A percentile compares a stretch with the other conserved stretches of the same genome.
These are phyloP conservation scores for Penicillium manginii DNA, from an alignment of 495 filamentous ascomycete species.

Conservation along the genomic window DNA sequence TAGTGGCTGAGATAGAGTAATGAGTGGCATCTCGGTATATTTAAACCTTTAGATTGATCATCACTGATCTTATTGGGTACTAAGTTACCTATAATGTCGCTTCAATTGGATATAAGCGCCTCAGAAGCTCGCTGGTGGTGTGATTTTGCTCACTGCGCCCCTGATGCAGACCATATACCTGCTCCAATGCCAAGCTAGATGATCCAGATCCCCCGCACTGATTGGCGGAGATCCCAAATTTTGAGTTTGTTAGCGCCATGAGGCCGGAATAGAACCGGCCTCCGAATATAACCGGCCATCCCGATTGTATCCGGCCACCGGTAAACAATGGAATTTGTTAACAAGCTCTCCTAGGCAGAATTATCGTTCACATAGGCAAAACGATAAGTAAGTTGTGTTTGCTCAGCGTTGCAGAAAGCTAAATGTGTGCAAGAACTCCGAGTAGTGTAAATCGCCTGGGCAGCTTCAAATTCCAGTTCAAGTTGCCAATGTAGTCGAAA, in stretches of 20 bases:
- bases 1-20: neutral
- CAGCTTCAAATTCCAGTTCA: no score
- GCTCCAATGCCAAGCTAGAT: slow-evolving; percentile 31
- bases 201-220: slow-evolving; percentile 7
- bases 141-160: slow-evolving; percentile 10
- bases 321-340: neutral
- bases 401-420: no score
- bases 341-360: no score
- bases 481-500: no score
- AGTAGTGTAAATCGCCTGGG: no score
- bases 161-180: slow-evolving; percentile 28
- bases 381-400: no score
- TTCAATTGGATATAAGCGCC: slow-evolving; percentile 1
- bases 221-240: slow-evolving; percentile 30
- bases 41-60: neutral
- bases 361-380: no score
- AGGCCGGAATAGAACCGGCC: slow-evolving; percentile 53
- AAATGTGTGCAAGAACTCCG: no score
- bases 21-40: neutral
- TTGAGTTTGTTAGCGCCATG: slow-evolving; percentile 38
- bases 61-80: neutral
- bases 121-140: neutral
- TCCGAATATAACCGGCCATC: slow-evolving; percentile 46
- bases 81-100: neutral
- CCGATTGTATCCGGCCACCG: slow-evolving; percentile 10